Percentiles rank a stretch among this genome's conserved stretches.
Evolutionary conservation across 164 flowering plant genomes (phyloP).

Genomic region (Dillenia turbinata): DNA sequence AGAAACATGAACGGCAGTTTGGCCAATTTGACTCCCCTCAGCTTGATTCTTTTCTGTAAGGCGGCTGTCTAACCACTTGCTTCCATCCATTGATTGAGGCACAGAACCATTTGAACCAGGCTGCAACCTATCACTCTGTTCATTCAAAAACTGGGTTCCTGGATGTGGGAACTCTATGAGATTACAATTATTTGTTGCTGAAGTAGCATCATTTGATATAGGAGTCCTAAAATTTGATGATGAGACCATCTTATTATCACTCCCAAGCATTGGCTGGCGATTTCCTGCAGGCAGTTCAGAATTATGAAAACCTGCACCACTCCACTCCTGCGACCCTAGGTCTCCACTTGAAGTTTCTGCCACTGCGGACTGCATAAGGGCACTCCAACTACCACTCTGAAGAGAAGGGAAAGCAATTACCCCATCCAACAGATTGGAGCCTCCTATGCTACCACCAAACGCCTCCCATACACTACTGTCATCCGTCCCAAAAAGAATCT

Average conservation of each 20-base stretch:
- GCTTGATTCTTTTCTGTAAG: constrained; percentile 29
- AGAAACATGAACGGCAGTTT: constrained; percentile 32
- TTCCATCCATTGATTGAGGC: constrained; percentile 30
- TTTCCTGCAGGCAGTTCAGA: constrained; percentile 45
- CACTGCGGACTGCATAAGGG: constrained; percentile 94
- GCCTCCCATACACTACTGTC: constrained; percentile 46
- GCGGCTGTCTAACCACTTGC: constrained; percentile 33
- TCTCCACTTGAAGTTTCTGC: constrained; percentile 82
- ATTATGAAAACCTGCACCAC: constrained; percentile 67
- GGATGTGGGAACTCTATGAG: constrained; percentile 36
- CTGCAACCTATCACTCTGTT: constrained; percentile 24
- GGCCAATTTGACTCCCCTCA: constrained; percentile 34
- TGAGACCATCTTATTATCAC: constrained; percentile 32
- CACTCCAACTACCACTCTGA: constrained; percentile 92
- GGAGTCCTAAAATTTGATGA: constrained; percentile 38
- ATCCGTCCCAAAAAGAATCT: constrained; percentile 55
- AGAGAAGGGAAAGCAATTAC: constrained; percentile 45
- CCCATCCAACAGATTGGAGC: constrained; percentile 29
- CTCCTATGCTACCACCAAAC: constrained; percentile 33
- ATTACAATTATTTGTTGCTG: constrained; percentile 35
- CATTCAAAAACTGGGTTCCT: constrained; percentile 18
- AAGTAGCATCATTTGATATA: constrained; percentile 25
- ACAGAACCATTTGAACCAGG: constrained; percentile 27
- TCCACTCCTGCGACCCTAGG: constrained; percentile 71
- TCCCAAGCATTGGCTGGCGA: constrained; percentile 35